These are phyloP conservation scores for Chlorella sorokiniana DNA, from an alignment of 139 green algal genomes.

Conservation along the genomic window DNA sequence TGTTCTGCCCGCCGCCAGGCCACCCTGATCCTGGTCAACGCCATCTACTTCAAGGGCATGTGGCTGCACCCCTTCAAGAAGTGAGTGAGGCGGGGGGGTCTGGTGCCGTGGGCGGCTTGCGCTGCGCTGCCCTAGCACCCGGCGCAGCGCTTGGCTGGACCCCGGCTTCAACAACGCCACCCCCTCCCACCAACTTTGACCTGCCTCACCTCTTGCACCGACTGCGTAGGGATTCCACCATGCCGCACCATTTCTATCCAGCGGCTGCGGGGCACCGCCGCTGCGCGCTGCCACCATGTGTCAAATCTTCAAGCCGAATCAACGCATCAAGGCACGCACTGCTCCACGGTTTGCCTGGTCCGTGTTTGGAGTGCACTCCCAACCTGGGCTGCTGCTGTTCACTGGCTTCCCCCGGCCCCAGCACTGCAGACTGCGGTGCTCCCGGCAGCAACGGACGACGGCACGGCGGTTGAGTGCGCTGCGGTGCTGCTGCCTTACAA, in stretches of 20 bases:
- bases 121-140: neutral
- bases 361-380: too few species aligned
- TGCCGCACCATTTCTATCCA: too few species aligned
- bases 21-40: slow-evolving; percentile 39
- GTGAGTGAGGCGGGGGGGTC: neutral
- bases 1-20: neutral
- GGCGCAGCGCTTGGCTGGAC: too few species aligned
- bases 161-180: too few species aligned
- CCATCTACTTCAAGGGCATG: slow-evolving; percentile 48
- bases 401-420: neutral
- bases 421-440: neutral
- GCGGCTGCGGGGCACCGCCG: too few species aligned
- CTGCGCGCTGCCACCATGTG: slow-evolving; percentile 30
- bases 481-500: slow-evolving; percentile 36
- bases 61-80: slow-evolving; percentile 44
- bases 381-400: neutral
- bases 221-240: neutral
- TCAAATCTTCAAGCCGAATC: slow-evolving; percentile 12
- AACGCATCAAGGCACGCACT: neutral
- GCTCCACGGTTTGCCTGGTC: too few species aligned
- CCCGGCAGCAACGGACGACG: neutral
- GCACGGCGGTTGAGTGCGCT: neutral
- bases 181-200: too few species aligned
- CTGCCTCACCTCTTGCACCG: too few species aligned
- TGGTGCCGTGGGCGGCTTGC: neutral